These are phyloP conservation scores for Pichia sp. DNA, from an alignment of 1,139 yeast species.

Conservation along the genomic window DNA sequence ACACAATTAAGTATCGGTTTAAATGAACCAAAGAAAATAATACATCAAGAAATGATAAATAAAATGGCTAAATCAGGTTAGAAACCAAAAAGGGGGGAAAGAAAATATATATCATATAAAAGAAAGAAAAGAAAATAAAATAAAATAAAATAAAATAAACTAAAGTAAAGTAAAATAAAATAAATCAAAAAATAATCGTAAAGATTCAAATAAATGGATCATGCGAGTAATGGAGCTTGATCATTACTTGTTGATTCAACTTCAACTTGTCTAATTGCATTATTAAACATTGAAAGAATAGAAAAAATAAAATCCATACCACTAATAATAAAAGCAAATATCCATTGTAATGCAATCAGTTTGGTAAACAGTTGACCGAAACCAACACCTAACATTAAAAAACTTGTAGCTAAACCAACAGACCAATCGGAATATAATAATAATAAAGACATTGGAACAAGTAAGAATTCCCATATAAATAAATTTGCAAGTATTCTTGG, in stretches of 20 bases:
- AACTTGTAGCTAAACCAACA: slow-evolving; percentile 52
- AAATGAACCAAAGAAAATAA: slow-evolving; percentile 46
- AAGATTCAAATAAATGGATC: slow-evolving; percentile 2
- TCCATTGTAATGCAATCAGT: slow-evolving; percentile 76
- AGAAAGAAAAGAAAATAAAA: background rate
- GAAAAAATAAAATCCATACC: slow-evolving; percentile 47
- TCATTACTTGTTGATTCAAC: slow-evolving; percentile 16
- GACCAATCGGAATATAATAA: slow-evolving; percentile 66
- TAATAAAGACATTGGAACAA: slow-evolving; percentile 56
- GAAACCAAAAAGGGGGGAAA: too few relatives aligned
- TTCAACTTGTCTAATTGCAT: slow-evolving; percentile 20
- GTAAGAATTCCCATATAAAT: slow-evolving; percentile 69
- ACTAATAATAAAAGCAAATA: slow-evolving; percentile 65
- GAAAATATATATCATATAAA: background rate
- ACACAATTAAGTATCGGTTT: slow-evolving; percentile 62
- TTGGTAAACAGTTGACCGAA: slow-evolving; percentile 63
- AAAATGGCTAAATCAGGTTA: slow-evolving; percentile 55
- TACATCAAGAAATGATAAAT: slow-evolving; percentile 50
- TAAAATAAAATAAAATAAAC: background rate
- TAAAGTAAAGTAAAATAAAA: background rate
- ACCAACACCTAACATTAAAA: slow-evolving; percentile 58
- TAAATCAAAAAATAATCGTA: background rate
- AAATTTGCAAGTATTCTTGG: slow-evolving; percentile 70
- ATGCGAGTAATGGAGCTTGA: slow-evolving; percentile 29
- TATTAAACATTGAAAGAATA: slow-evolving; percentile 38